Conservation (phyloP, 768 basidiomycete species). For the Mrakia frigida region DNA sequence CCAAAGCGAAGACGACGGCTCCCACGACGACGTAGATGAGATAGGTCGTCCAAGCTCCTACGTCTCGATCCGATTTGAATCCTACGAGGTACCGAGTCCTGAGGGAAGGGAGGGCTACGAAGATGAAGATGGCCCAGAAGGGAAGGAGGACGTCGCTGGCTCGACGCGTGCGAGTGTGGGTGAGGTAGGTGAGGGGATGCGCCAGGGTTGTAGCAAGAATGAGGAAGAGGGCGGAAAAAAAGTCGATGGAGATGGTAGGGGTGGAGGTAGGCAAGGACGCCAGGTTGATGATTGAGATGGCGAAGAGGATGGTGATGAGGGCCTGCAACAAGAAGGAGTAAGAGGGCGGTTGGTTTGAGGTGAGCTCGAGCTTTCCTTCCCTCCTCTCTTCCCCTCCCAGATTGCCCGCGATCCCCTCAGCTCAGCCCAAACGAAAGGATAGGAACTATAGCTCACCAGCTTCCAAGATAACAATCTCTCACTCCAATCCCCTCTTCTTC, state of each 20-base stretch:
- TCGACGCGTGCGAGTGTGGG: conserved; percentile 64
- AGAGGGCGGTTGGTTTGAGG: not conserved
- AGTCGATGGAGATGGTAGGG: conserved; percentile 51
- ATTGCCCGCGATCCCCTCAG: not conserved
- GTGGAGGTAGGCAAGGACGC: conserved; percentile 45
- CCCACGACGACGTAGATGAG: conserved; percentile 43
- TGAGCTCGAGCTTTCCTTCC: not conserved
- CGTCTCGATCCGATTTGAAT: conserved; percentile 15
- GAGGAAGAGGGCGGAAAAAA: conserved; percentile 52
- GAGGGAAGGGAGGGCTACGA: conserved; percentile 54
- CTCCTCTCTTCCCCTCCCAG: not conserved
- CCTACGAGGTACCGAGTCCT: conserved; percentile 51
- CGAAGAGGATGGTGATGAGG: conserved; percentile 35
- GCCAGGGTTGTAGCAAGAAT: conserved; percentile 45
- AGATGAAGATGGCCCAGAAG: conserved; percentile 73
- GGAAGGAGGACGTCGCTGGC: conserved; percentile 69
- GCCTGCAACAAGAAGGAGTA: not conserved
- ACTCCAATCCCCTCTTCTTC: conserved; percentile 50
- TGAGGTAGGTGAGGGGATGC: conserved; percentile 54
- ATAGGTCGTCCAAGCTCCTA: conserved; percentile 38
- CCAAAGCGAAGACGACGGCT: conserved; percentile 58
- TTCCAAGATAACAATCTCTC: conserved; percentile 56
- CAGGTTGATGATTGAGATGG: conserved; percentile 45
- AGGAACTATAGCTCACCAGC: conserved; percentile 54
- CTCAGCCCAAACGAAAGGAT: not conserved